These are phyloP conservation scores for Pseudozyma flocculosa DNA, from an alignment of 1,284 basidiomycete genomes.

Conservation along the genomic window DNA sequence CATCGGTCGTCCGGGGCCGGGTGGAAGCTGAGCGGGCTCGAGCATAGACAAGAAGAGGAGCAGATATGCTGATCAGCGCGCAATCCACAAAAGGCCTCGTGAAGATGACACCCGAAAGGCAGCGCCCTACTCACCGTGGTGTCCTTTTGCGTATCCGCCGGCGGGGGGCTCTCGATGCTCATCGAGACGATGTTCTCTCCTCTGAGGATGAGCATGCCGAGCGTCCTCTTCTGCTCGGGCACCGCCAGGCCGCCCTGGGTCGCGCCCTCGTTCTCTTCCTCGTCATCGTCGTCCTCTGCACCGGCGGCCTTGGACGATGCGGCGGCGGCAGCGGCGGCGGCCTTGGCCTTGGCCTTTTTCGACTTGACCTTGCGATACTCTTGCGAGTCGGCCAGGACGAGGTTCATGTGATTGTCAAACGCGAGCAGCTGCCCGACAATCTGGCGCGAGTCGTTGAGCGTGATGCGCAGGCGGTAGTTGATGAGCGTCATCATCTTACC, in stretches of 20 bases:
- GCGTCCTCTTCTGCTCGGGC: conserved; percentile 92
- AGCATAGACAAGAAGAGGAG: conserved; percentile 17
- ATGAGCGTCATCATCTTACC: conserved; percentile 92
- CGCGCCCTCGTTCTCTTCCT: conserved; percentile 34
- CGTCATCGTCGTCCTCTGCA: conserved; percentile 41
- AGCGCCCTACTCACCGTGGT: conserved; percentile 64
- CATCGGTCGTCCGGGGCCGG: conserved; percentile 88
- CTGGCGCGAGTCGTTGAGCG: conserved; percentile 94
- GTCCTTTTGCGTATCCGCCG: conserved; percentile 83
- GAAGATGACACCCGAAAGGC: no score
- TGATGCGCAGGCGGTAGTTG: conserved; percentile 96
- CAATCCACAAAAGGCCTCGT: no score
- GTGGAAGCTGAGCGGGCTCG: conserved; percentile 65
- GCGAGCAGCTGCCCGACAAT: conserved; percentile 98
- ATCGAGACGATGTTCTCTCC: conserved; percentile 96
- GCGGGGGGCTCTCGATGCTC: conserved; percentile 92
- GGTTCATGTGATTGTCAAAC: conserved; percentile 99
- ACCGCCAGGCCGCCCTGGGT: conserved; percentile 58
- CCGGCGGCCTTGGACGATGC: neutral
- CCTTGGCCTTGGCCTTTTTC: conserved; percentile 36
- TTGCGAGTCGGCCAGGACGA: conserved; percentile 81
- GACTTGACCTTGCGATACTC: conserved; percentile 55
- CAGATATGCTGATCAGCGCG: neutral
- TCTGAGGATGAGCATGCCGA: conserved; percentile 91
- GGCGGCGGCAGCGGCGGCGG: conserved; percentile 11